Conservation (phyloP, 2,329 filamentous ascomycete species). For the Apiospora arundinis region DNA sequence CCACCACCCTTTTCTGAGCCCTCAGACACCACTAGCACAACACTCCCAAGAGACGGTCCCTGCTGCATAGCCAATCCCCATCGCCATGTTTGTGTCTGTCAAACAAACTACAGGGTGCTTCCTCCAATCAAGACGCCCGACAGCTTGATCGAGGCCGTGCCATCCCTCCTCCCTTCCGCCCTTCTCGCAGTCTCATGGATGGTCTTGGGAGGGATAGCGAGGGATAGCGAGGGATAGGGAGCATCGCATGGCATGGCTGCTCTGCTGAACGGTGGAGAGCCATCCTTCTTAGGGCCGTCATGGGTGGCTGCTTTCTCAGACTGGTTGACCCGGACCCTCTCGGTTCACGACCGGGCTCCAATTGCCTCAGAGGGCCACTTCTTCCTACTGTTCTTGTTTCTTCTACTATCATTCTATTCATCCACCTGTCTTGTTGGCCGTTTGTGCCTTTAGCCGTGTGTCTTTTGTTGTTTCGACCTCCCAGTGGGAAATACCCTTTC, state of each 20-base stretch:
- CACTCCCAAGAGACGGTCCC: slow-evolving; percentile 12
- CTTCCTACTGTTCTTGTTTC: slow-evolving; percentile 21
- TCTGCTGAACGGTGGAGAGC: slow-evolving; percentile 2
- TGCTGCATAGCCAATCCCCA: slow-evolving; percentile 19
- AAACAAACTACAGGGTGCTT: slow-evolving; percentile 29
- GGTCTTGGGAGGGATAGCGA: background rate
- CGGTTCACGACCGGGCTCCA: slow-evolving; percentile 13
- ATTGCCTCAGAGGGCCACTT: slow-evolving; percentile 19
- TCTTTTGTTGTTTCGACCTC: slow-evolving; percentile 23
- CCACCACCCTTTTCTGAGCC: background rate
- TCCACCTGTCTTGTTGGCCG: slow-evolving; percentile 20
- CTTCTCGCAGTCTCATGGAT: background rate
- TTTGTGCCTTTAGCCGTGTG: slow-evolving; percentile 21
- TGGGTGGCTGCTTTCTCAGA: slow-evolving; percentile 13
- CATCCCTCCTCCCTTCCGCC: background rate
- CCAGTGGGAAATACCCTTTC: slow-evolving; percentile 22
- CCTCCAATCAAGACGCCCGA: background rate
- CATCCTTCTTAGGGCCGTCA: slow-evolving; percentile 1
- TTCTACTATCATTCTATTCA: slow-evolving; percentile 12
- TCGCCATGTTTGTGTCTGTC: slow-evolving; percentile 26
- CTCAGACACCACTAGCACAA: slow-evolving; percentile 18
- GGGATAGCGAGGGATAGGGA: background rate
- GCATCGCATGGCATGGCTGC: background rate
- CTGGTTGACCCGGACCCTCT: background rate
- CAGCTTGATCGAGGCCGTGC: slow-evolving; percentile 16